These are phyloP conservation scores for Sphagnum contortum DNA, from an alignment of 225 moss, liverwort and hornwort species.

Conservation along the genomic window DNA sequence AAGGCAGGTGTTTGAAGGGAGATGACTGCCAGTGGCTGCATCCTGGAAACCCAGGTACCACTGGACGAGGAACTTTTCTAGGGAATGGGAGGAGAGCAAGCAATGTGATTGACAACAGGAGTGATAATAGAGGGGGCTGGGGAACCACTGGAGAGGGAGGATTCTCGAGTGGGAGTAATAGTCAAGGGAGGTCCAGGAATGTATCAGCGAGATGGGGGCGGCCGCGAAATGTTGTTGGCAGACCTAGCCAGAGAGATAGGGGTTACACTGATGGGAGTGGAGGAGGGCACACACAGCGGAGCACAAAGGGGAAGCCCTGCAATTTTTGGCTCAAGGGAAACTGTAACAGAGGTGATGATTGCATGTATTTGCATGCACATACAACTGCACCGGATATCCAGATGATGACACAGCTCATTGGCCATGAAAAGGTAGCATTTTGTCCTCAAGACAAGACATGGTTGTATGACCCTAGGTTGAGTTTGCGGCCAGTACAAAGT, in stretches of 20 bases:
- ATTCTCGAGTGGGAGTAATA: constrained; percentile 52
- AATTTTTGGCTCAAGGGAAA: constrained; percentile 72
- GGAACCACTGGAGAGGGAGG: constrained; percentile 41
- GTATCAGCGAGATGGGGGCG: constrained; percentile 50
- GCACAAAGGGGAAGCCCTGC: constrained; percentile 60
- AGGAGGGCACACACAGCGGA: constrained; percentile 14
- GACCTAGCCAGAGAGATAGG: constrained; percentile 14
- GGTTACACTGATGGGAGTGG: constrained; percentile 26
- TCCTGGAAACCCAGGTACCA: constrained; percentile 70
- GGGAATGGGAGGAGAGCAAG: constrained; percentile 63
- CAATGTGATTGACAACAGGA: constrained; percentile 33
- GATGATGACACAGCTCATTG: constrained; percentile 77
- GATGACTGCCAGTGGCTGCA: constrained; percentile 93
- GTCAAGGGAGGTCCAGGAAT: constrained; percentile 26
- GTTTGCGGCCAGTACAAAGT: too few relatives aligned
- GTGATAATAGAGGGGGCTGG: constrained; percentile 25
- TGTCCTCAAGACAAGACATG: too few relatives aligned
- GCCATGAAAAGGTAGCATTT: constrained; percentile 69
- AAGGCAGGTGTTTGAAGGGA: constrained; percentile 78
- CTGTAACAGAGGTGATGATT: constrained; percentile 68
- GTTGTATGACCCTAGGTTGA: too few relatives aligned
- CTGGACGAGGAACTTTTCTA: constrained; percentile 60
- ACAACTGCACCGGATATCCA: constrained; percentile 70
- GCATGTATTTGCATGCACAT: constrained; percentile 85
- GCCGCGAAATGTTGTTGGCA: constrained; percentile 9